Conservation (phyloP, 176 grass and related monocot genomes). For the Pontederia crassipes region DNA sequence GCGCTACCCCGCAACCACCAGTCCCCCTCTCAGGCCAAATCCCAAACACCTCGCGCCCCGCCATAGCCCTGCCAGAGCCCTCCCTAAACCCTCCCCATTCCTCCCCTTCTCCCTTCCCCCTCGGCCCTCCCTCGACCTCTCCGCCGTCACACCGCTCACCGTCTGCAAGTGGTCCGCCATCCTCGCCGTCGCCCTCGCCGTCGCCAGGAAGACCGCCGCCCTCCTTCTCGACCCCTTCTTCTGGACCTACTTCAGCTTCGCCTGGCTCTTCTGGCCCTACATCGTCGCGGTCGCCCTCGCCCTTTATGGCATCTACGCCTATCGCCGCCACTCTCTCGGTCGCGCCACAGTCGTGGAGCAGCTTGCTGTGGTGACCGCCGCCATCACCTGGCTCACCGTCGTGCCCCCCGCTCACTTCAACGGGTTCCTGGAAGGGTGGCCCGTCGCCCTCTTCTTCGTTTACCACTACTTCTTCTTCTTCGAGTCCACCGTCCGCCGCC, state of each 20-base stretch:
- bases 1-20: background rate
- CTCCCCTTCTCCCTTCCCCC: background rate
- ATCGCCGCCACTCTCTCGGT: slow-evolving; percentile 7
- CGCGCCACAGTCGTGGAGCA: slow-evolving; percentile 12
- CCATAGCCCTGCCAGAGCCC: background rate
- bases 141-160: slow-evolving; percentile 1
- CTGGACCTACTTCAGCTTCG: slow-evolving; percentile 25
- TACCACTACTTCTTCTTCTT: slow-evolving; percentile 31
- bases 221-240: slow-evolving; percentile 24
- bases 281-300: slow-evolving; percentile 4
- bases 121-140: background rate
- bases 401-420: slow-evolving; percentile 28
- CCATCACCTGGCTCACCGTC: slow-evolving; percentile 26
- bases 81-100: background rate
- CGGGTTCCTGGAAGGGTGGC: slow-evolving; percentile 24
- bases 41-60: slow-evolving; percentile 9
- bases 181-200: slow-evolving; percentile 3
- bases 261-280: slow-evolving; percentile 31
- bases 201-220: slow-evolving; percentile 1
- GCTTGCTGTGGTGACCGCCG: slow-evolving; percentile 14
- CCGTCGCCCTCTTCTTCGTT: slow-evolving; percentile 14
- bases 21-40: slow-evolving; percentile 6
- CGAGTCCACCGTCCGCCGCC: slow-evolving; percentile 21
- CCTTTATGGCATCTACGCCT: slow-evolving; percentile 12
- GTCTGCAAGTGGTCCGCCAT: slow-evolving; percentile 16